phyloP scores from a whole-genome alignment of 2,329 filamentous ascomycete species.

The Aspergillus pseudoglaucus region DNA sequence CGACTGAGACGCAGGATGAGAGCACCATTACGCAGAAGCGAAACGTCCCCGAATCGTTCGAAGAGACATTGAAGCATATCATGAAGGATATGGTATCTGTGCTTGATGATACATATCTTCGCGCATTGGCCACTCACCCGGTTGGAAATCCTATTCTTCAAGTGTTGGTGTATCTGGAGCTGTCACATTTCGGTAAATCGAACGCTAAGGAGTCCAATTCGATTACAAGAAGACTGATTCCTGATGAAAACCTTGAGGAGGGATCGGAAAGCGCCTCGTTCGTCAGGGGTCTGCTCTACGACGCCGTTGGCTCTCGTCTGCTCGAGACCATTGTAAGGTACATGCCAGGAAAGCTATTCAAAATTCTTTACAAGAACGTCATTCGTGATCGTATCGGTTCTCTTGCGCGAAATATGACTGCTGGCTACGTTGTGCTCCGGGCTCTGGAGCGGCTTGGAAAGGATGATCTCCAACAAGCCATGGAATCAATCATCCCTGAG shows the following conservation, averaged over 20 bases:
- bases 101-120: conserved; percentile 72
- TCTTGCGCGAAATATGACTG: conserved; percentile 81
- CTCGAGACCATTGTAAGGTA: conserved; percentile 78
- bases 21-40: conserved; percentile 40
- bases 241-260: conserved; percentile 69
- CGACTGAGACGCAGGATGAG: conserved; percentile 44
- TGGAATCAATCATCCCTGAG: conserved; percentile 65
- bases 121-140: conserved; percentile 78
- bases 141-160: conserved; percentile 92
- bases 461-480: conserved; percentile 71
- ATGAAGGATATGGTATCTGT: conserved; percentile 67
- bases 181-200: conserved; percentile 64
- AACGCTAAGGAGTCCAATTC: conserved; percentile 59
- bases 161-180: conserved; percentile 77
- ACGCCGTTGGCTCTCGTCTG: conserved; percentile 80
- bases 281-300: conserved; percentile 80
- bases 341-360: conserved; percentile 84
- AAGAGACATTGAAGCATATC: conserved; percentile 70
- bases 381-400: conserved; percentile 74
- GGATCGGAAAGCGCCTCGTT: conserved; percentile 70
- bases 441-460: conserved; percentile 78
- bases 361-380: conserved; percentile 71
- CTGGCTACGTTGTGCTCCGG: conserved; percentile 77
- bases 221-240: conserved; percentile 70
- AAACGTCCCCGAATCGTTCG: conserved; percentile 72